Evolutionary conservation across 768 basidiomycete genomes (phyloP).

Genomic region (Chlorophyllum brunneum): DNA sequence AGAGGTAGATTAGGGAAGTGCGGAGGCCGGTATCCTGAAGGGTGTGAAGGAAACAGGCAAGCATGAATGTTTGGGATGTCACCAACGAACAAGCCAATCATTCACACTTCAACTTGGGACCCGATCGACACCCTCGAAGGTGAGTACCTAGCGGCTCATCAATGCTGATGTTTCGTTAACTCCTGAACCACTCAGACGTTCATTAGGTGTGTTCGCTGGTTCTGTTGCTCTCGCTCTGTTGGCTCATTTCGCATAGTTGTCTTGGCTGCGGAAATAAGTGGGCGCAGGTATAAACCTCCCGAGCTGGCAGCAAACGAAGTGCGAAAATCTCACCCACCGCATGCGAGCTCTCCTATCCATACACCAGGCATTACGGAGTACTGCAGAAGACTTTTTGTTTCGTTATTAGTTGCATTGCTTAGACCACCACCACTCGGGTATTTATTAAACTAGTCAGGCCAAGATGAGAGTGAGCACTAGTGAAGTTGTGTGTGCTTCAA

Average conservation of each 20-base stretch:
- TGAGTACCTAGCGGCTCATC: neutral
- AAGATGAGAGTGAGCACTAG: too few species aligned
- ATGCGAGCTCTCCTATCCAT: too few species aligned
- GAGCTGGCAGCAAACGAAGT: neutral
- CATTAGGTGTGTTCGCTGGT: neutral
- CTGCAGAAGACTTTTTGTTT: too few species aligned
- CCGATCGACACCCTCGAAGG: neutral
- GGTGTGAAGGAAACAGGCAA: neutral
- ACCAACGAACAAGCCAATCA: neutral
- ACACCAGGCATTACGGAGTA: too few species aligned
- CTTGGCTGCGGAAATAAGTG: conserved; percentile 9
- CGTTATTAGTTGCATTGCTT: too few species aligned
- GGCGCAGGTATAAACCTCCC: neutral
- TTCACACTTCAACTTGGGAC: neutral
- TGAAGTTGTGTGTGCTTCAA: too few species aligned
- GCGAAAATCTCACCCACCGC: neutral
- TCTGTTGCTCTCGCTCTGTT: neutral
- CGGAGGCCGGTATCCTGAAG: neutral
- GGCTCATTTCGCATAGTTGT: neutral
- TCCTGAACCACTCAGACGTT: neutral
- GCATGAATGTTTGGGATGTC: neutral
- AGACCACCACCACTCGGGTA: too few species aligned
- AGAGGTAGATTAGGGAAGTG: neutral
- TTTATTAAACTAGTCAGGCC: too few species aligned
- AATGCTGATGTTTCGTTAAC: neutral